These are phyloP conservation scores for Colletotrichum lentis DNA, from an alignment of 2,329 filamentous ascomycete species.

Conservation along the genomic window DNA sequence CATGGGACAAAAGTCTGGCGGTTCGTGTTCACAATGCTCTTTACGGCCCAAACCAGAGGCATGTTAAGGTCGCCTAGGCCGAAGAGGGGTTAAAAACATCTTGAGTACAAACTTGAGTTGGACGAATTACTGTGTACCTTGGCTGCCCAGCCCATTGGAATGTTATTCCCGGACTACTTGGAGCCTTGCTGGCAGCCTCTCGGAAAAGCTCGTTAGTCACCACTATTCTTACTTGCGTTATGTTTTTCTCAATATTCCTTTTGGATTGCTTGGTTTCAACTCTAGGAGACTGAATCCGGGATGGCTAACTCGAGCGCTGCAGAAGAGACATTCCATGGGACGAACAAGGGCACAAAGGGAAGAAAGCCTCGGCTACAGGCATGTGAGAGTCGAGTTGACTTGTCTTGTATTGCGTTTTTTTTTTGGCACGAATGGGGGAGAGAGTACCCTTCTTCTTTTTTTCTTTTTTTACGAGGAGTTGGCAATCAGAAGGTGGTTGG, in stretches of 20 bases:
- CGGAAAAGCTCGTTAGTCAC: conserved; percentile 35
- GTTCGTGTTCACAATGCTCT: background rate
- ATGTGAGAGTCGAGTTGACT: background rate
- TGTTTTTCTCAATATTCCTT: background rate
- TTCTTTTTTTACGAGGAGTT: background rate
- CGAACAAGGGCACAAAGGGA: background rate
- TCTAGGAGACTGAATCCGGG: conserved; percentile 21
- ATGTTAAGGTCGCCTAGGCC: background rate
- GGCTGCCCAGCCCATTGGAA: conserved; percentile 11
- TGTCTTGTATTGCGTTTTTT: conserved; percentile 6
- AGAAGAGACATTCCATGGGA: conserved; percentile 6
- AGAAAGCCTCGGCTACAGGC: background rate
- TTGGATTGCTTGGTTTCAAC: conserved; percentile 1
- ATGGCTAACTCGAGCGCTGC: conserved; percentile 22
- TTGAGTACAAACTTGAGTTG: background rate
- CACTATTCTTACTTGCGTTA: conserved; percentile 27
- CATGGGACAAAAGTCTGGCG: conserved; percentile 37
- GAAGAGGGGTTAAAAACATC: background rate
- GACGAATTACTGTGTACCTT: background rate
- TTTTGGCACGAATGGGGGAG: background rate
- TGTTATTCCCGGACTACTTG: conserved; percentile 1
- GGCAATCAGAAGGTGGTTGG: background rate
- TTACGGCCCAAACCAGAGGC: background rate
- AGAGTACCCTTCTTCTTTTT: background rate
- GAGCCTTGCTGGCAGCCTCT: conserved; percentile 6